Base-by-base conservation (phyloP, 352 stramenopile species). In the Phytopythium cucurbitacearum region DNA sequence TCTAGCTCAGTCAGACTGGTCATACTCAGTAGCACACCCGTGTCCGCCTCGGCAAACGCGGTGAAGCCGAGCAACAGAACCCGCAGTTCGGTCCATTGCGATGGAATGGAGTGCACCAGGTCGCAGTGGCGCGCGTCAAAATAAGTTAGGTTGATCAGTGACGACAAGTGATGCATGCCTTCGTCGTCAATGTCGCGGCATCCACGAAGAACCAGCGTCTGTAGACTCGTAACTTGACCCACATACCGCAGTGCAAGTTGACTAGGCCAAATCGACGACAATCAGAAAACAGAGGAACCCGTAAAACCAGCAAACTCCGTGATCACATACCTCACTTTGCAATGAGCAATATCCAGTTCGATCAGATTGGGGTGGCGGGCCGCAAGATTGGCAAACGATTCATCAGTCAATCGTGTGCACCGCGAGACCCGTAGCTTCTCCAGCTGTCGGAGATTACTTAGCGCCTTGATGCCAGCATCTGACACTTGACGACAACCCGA, bases 81-180 rank as follows among this genome's bases (percentile, higher is more conserved):
- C 12, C 67, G 49, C 13, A 93, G 60, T 32, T 80, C 43, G 0
- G 46, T 66, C 82, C 82, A 93, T 43, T 85, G 69, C 0, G 48
- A 62, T 15, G 67, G 67, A 15, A 91, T 53, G 3, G 68, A 72
- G 34, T 70, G 73, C 15, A 93, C 58, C 35, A 71, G 67, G 53
- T 73, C 65, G 41, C 82, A 93, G 48, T 89, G 76, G 9, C 82
- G 72, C 3, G 72, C 79, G 44, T 93, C 80, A 40, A 93, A 89
- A 51, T 87, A 78, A 39, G 69, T 70, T 28, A 87, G 32, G 7
- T 62, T 66, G 7, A 36, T 57, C 37, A 87, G 56, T 3, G 12
- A n/a, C 34, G 55, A 39, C 13, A 87, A 59, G 5, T 49, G 39
- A 6, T 11, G 11, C 60, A 85, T 65, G 3, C 64, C 70, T 3